phyloP scores from a whole-genome alignment of 2,329 filamentous ascomycete species.

The Ceratocystis eucalypticola region DNA sequence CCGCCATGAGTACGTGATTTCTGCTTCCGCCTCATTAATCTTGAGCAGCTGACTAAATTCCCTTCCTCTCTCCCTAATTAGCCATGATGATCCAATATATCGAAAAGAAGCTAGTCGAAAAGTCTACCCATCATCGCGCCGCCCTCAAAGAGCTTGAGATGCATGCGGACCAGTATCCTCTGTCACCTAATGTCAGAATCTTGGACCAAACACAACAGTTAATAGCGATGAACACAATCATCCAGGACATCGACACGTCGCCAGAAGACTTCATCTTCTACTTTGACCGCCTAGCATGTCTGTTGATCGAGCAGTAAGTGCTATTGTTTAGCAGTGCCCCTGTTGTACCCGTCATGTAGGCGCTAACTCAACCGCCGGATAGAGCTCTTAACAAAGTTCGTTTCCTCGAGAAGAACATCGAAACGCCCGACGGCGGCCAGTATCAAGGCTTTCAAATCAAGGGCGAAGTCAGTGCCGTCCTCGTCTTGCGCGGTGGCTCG shows the following conservation, averaged over 20 bases:
- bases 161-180: slow-evolving; percentile 53
- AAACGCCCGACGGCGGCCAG: slow-evolving; percentile 53
- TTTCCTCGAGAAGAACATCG: slow-evolving; percentile 50
- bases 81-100: slow-evolving; percentile 92
- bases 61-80: slow-evolving; percentile 25
- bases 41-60: too few species aligned
- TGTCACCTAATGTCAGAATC: slow-evolving; percentile 62
- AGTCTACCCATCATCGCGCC: slow-evolving; percentile 69
- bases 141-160: slow-evolving; percentile 65
- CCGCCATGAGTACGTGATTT: slow-evolving; percentile 59
- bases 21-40: not conserved
- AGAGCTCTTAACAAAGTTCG: slow-evolving; percentile 65
- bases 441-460: slow-evolving; percentile 61
- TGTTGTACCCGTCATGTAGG: slow-evolving; percentile 51
- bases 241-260: slow-evolving; percentile 64
- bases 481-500: slow-evolving; percentile 77
- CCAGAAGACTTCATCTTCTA: slow-evolving; percentile 96
- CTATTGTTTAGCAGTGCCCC: slow-evolving; percentile 36
- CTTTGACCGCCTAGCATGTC: slow-evolving; percentile 75
- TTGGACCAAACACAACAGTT: slow-evolving; percentile 69
- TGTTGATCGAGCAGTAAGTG: slow-evolving; percentile 63
- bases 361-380: slow-evolving; percentile 14
- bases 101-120: slow-evolving; percentile 70
- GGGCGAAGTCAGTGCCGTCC: slow-evolving; percentile 70
- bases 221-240: slow-evolving; percentile 75